Evolutionary conservation across 2,329 filamentous ascomycete genomes (phyloP), one percentile per base, ranked within the genome.

Genomic region (Epichloe baconii): DNA sequence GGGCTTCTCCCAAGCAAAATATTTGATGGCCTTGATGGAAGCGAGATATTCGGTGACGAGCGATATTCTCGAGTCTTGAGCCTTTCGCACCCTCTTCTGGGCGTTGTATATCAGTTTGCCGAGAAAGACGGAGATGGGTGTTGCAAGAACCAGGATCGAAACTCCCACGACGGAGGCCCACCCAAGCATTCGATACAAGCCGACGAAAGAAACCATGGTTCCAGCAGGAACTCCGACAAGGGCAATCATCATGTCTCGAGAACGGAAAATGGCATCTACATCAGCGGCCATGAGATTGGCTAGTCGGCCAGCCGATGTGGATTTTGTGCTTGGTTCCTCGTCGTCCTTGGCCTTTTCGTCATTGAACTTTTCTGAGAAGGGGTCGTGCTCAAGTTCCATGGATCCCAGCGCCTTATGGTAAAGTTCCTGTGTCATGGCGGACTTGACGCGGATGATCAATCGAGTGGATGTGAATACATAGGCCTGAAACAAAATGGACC

Each of bases 251-350:
- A 78, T 63, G 55, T 81, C 77, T 38, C 76, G 69, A 8, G 75
- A 70, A 26, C 64, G 69, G 52, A 69, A 75, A 35, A 81, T 69
- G 31, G 76, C 74, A 50, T 80, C 76, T 10, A 81, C 68, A 56
- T 81, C 78, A 31, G 75, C 75, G 8, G 76, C 74, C 75, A 80
- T 79, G 49, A 81, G 66, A 51, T 78, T 80, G 14, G 75, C 74
- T 44, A 79, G 61, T 15, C 73, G 68, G 15, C 76, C 75, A 7
- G 75, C 70, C 3, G 76, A 74, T 2, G 74, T 69, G 10, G 64
- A 64, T 53, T 64, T 66, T 23, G 63, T 54, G 12, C 58, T 52
- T 15, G 53, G 54, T 23, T 64, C 65, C 44, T 62, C 61, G 41
- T 59, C 53, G 37, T 57, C 56, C 42, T 56, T 49, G 15, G 59